Evolutionary conservation across 2,329 filamentous ascomycete species (phyloP), one percentile per base, ranked within the genome.

Genomic region (Clonostachys chloroleuca): DNA sequence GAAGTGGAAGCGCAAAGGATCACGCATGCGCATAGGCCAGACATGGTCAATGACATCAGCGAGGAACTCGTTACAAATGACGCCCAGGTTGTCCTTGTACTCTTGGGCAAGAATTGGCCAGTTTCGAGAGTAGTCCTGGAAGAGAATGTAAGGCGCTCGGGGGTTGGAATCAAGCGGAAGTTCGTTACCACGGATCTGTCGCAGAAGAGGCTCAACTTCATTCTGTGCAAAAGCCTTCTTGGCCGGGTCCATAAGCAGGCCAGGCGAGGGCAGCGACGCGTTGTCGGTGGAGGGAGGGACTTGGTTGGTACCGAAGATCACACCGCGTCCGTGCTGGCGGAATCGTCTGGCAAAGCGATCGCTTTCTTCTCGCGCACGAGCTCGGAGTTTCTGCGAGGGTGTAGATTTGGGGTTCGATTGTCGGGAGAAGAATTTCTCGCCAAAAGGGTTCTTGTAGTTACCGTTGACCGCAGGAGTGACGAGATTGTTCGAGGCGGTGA

Each of bases 381-480:
- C 75, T 7, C 74, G 69, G 7, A 78, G 64, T 53, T 77, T 76
- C 47, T 77, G 74, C 0, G 74, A 68, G 1, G 74, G 75, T 1
- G 74, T 78, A 20, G 74, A 75, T 49, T 71, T 70, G 12, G 73
- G 70, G 40, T 67, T 72, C 4, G 72, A 73, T 12, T 74, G 72
- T 9, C 72, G 64, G 7, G 73, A 66, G 56, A 78, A 78, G 62
- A 78, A 78, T 46, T 64, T 67, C 54, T 75, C 73, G 48, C 72
- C 71, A 14, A 75, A 73, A 0, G 74, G 74, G 49, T 77, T 77
- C 64, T 78, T 78, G 68, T 78, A 78, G 61, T 75, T 76, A 44
- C 74, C 75, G 46, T 77, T 74, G 24, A 77, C 72, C 37, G 75
- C 74, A 4, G 74, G 74, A 2, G 73, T 76, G 36, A 77, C 73